These are phyloP conservation scores for Saccharomyces jurei DNA, from an alignment of 805 yeast genomes.

Conservation along the genomic window DNA sequence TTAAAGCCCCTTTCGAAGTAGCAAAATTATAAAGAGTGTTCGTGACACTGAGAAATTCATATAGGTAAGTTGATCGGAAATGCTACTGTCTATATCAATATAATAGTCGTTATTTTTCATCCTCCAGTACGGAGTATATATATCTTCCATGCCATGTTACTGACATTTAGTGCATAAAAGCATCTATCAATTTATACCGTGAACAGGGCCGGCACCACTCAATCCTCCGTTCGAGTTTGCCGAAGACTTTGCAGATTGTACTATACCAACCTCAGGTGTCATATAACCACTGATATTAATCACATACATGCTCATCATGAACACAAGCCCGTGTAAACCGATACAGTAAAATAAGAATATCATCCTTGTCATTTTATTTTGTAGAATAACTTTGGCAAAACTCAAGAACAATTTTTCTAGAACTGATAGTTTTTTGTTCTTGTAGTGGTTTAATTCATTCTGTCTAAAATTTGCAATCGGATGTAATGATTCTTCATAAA, in stretches of 20 bases:
- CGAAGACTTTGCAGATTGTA: slow-evolving; percentile 11
- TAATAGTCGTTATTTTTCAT: neutral
- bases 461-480: slow-evolving; percentile 78
- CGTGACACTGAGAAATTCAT: neutral
- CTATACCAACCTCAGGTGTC: slow-evolving; percentile 37
- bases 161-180: neutral
- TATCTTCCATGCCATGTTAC: neutral
- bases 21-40: neutral
- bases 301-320: slow-evolving; percentile 52
- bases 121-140: neutral
- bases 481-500: slow-evolving; percentile 70
- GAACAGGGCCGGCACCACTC: neutral
- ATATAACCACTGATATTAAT: slow-evolving; percentile 38
- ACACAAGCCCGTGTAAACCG: slow-evolving; percentile 65
- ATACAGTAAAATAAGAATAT: slow-evolving; percentile 65
- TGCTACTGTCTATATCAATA: neutral
- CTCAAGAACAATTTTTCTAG: slow-evolving; percentile 70
- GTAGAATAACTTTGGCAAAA: slow-evolving; percentile 64
- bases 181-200: slow-evolving; percentile 1
- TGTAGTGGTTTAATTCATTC: slow-evolving; percentile 62
- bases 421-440: slow-evolving; percentile 62
- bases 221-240: slow-evolving; percentile 2
- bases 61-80: neutral
- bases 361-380: slow-evolving; percentile 65
- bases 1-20: neutral